A percentile compares a stretch with the other conserved stretches of the same genome.
These are phyloP conservation scores for Phytophthora aleatoria DNA, from an alignment of 352 stramenopile genomes.

Conservation along the genomic window DNA sequence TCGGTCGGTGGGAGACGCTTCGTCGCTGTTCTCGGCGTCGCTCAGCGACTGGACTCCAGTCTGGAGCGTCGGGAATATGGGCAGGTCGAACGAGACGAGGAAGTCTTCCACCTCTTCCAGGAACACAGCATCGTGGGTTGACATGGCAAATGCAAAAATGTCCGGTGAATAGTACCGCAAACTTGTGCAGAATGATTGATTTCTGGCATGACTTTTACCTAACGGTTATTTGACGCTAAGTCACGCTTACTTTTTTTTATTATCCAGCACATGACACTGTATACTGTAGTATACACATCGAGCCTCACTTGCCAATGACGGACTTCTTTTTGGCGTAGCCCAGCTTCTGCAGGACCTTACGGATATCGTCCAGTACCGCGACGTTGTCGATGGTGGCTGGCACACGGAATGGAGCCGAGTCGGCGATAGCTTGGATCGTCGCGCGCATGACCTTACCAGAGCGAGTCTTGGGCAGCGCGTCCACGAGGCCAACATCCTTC, in stretches of 20 bases:
- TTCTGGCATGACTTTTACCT: not conserved
- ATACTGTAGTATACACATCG: not conserved
- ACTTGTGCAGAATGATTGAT: conserved; percentile 7
- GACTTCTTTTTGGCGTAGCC: conserved; percentile 51
- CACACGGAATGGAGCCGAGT: conserved; percentile 45
- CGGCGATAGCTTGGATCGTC: conserved; percentile 58
- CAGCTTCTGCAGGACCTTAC: conserved; percentile 38
- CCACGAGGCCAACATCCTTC: conserved; percentile 47
- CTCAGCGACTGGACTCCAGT: not conserved
- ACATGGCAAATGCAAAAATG: conserved; percentile 9
- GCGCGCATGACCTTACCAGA: conserved; percentile 60
- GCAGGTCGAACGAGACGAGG: conserved; percentile 27
- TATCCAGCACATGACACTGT: too few species aligned
- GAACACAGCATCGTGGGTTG: conserved; percentile 10
- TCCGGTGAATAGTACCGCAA: not conserved
- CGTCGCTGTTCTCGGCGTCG: conserved; percentile 1
- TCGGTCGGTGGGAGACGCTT: not conserved
- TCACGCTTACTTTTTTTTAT: conserved; percentile 10
- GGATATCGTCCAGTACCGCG: conserved; percentile 45
- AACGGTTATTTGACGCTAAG: not conserved
- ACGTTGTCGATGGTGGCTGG: conserved; percentile 62
- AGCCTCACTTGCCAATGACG: conserved; percentile 30
- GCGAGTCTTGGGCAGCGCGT: conserved; percentile 54
- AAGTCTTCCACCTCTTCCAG: conserved; percentile 27
- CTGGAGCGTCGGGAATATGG: conserved; percentile 12